Evolutionary conservation across 2,329 filamentous ascomycete species (phyloP), one percentile per base, ranked within the genome.

Genomic region (Ophioceras dolichostomum): DNA sequence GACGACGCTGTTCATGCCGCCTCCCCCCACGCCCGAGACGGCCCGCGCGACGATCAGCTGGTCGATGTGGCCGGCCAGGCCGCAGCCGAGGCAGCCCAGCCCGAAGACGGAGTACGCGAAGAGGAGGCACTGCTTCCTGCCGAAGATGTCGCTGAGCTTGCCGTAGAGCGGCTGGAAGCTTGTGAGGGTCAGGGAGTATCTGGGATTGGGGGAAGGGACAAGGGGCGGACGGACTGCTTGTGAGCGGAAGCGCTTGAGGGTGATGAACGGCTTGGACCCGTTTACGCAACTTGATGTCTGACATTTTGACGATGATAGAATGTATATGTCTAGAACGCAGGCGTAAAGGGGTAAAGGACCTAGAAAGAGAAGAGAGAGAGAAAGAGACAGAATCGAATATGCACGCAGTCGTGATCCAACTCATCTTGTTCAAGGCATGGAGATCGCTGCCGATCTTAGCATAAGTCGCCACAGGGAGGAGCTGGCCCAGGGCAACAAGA

Each of bases 381-480:
- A n/a, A n/a, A n/a, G n/a, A n/a, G n/a, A n/a, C n/a, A n/a, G n/a
- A n/a, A n/a, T n/a, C n/a, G n/a, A n/a, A n/a, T n/a, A n/a, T n/a
- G n/a, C 20, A 40, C 28, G 39, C 42, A 8, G 40, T 42, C n/a
- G 80, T 80, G 41, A 87, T 79, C 82, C 83, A 87, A 37, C 74
- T 80, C 4, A 81, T 85, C 45, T 73, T 73, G 51, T 81, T 84
- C 37, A 89, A 64, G 2, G 83, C 80, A 36, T 83, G 66, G 20
- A 89, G 61, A 44, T 88, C 83, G 39, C 71, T 83, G 10, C 82
- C 83, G 47, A 89, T 88, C 43, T 70, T 75, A 35, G 79, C 80
- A 54, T 87, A 87, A n/a, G 71, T 78, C n/a, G 76, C 76, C 34
- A 88, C 74, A 21, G 83, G 77, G 38, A 88, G 74, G 1, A 84